Conservation (phyloP, 257 asterid genomes). For the Linderniella brevidens region DNA sequence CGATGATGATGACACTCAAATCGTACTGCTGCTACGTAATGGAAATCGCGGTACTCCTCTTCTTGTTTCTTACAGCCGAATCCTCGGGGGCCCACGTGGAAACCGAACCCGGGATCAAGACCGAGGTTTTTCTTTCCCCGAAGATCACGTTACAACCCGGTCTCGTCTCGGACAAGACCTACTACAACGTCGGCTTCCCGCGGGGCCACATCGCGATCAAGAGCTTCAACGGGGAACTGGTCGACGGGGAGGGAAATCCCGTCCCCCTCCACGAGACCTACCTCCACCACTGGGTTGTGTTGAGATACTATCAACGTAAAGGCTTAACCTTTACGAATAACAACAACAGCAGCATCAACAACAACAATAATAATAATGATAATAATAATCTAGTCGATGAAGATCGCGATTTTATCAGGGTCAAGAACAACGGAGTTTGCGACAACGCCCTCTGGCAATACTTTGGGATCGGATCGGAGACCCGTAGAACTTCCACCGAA, state of each 20-base stretch:
- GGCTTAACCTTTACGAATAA: constrained; percentile 10
- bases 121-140: constrained; percentile 31
- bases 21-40: too few relatives aligned
- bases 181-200: constrained; percentile 30
- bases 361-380: constrained; percentile 2
- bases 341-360: constrained; percentile 8
- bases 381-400: constrained; percentile 9
- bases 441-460: constrained; percentile 33
- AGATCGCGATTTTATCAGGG: constrained; percentile 14
- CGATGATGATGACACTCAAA: neutral
- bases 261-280: constrained; percentile 39
- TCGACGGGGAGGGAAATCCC: constrained; percentile 32
- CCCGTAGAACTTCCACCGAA: constrained; percentile 36
- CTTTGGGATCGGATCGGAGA: constrained; percentile 88
- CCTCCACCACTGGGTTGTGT: constrained; percentile 44
- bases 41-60: constrained; percentile 7
- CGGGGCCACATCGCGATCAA: constrained; percentile 46
- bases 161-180: constrained; percentile 24
- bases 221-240: constrained; percentile 28
- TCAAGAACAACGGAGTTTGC: constrained; percentile 47
- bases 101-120: constrained; percentile 18
- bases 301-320: constrained; percentile 28
- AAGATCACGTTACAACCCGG: constrained; percentile 31
- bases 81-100: constrained; percentile 10
- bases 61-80: neutral